These are phyloP conservation scores for Xylaria multiplex DNA, from an alignment of 2,329 filamentous ascomycete genomes.

Conservation along the genomic window DNA sequence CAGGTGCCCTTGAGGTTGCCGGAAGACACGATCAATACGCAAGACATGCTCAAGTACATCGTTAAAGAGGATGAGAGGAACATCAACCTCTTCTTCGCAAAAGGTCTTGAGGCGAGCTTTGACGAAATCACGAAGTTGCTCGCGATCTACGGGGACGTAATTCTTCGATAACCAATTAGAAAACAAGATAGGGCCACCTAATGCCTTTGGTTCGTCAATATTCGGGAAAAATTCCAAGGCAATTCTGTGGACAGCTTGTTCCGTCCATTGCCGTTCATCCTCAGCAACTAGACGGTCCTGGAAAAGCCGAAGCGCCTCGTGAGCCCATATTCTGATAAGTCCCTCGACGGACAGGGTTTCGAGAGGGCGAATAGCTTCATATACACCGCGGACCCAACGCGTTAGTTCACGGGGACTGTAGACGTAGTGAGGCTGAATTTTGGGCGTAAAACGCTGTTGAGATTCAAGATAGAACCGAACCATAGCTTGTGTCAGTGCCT, in stretches of 20 bases:
- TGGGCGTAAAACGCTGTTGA: slow-evolving; percentile 91
- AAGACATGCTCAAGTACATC: slow-evolving; percentile 98
- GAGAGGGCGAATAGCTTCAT: slow-evolving; percentile 93
- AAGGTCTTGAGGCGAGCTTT: slow-evolving; percentile 97
- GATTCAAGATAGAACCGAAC: slow-evolving; percentile 96
- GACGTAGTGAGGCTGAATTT: slow-evolving; percentile 98
- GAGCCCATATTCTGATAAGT: slow-evolving; percentile 95
- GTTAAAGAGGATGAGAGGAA: slow-evolving; percentile 98
- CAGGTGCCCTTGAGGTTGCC: slow-evolving; percentile 96
- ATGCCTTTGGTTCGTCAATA: slow-evolving; percentile 88
- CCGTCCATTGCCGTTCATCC: slow-evolving; percentile 94
- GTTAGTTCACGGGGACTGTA: slow-evolving; percentile 99
- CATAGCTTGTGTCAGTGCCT: slow-evolving; percentile 95
- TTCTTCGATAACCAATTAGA: slow-evolving; percentile 99
- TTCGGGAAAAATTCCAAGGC: slow-evolving; percentile 93
- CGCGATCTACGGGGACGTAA: slow-evolving; percentile 95
- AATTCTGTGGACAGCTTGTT: slow-evolving; percentile 85
- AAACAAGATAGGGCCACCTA: slow-evolving; percentile 94
- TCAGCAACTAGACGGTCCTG: slow-evolving; percentile 96
- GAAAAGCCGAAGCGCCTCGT: slow-evolving; percentile 95
- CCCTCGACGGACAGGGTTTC: slow-evolving; percentile 90
- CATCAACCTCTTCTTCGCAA: slow-evolving; percentile 99
- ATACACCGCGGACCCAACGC: slow-evolving; percentile 95
- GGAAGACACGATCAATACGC: slow-evolving; percentile 97
- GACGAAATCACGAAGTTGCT: slow-evolving; percentile 95